Evolutionary conservation across 768 basidiomycete genomes (phyloP).

Genomic region (Pleurotus pulmonarius): DNA sequence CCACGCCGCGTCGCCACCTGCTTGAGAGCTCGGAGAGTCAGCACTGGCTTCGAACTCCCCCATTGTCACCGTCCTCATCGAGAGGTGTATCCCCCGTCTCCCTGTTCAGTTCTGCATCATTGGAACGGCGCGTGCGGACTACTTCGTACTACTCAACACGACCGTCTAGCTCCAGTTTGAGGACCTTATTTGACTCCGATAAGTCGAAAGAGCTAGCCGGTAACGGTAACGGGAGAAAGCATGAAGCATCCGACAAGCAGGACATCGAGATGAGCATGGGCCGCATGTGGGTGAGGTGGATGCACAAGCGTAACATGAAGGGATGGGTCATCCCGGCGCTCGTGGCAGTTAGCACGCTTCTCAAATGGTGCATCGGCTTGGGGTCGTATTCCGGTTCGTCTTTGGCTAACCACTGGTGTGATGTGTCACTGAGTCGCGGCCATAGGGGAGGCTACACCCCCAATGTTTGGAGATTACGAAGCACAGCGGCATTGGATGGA

Average conservation of each 20-base stretch:
- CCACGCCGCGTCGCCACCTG: conserved; percentile 63
- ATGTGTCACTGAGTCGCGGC: neutral
- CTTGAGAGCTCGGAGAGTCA: conserved; percentile 57
- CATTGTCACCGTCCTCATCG: conserved; percentile 43
- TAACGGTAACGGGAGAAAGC: conserved; percentile 9
- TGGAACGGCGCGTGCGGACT: conserved; percentile 6
- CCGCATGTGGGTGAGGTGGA: conserved; percentile 71
- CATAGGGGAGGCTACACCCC: conserved; percentile 65
- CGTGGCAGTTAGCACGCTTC: conserved; percentile 47
- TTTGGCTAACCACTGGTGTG: neutral
- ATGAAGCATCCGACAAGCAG: conserved; percentile 17
- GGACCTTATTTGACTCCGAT: conserved; percentile 36
- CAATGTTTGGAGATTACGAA: conserved; percentile 91
- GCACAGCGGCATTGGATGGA: conserved; percentile 98
- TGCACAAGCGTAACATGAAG: conserved; percentile 65
- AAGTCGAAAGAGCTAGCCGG: conserved; percentile 2
- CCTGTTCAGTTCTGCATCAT: conserved; percentile 19
- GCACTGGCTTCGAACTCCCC: conserved; percentile 54
- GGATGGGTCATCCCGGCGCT: conserved; percentile 55
- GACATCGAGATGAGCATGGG: conserved; percentile 38
- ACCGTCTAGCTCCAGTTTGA: conserved; percentile 11
- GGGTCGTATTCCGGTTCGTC: conserved; percentile 78
- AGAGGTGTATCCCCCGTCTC: conserved; percentile 44
- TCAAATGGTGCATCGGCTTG: conserved; percentile 70
- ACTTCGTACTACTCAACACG: conserved; percentile 5